phyloP scores from a whole-genome alignment of 768 basidiomycete genomes.

The Boletus tomentosulus region DNA sequence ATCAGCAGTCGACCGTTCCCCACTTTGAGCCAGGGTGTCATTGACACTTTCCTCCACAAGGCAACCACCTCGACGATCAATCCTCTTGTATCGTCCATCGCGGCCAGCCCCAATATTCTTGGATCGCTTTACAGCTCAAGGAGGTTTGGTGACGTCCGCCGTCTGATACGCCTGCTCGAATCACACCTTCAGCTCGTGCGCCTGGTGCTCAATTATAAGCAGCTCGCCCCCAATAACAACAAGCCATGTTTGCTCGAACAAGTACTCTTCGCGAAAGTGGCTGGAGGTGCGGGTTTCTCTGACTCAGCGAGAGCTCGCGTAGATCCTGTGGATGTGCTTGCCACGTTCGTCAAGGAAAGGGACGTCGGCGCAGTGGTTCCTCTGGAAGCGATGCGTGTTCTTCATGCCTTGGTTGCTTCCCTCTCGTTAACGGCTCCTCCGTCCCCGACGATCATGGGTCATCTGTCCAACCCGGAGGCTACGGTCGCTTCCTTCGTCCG shows the following conservation, averaged over 20 bases:
- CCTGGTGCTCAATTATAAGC: constrained; percentile 62
- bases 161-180: constrained; percentile 65
- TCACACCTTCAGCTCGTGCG: constrained; percentile 60
- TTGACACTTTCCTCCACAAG: constrained; percentile 68
- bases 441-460: constrained; percentile 70
- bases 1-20: constrained; percentile 56
- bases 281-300: constrained; percentile 42
- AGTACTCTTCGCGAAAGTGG: constrained; percentile 59
- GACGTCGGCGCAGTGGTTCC: constrained; percentile 59
- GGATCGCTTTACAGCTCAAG: constrained; percentile 56
- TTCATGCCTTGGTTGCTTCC: constrained; percentile 65
- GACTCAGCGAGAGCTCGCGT: constrained; percentile 46
- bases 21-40: constrained; percentile 55
- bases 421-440: constrained; percentile 58
- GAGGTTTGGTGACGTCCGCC: constrained; percentile 64
- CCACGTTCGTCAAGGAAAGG: constrained; percentile 62
- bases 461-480: constrained; percentile 73
- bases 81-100: constrained; percentile 71
- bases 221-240: constrained; percentile 38
- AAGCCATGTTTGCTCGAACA: constrained; percentile 72
- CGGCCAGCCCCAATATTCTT: constrained; percentile 56
- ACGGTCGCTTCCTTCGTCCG: constrained; percentile 63
- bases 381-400: constrained; percentile 58
- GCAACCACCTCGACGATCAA: constrained; percentile 78
- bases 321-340: constrained; percentile 74